Conservation (phyloP, 108 stramenopile species). For the Pseudonitzschia pungens region DNA sequence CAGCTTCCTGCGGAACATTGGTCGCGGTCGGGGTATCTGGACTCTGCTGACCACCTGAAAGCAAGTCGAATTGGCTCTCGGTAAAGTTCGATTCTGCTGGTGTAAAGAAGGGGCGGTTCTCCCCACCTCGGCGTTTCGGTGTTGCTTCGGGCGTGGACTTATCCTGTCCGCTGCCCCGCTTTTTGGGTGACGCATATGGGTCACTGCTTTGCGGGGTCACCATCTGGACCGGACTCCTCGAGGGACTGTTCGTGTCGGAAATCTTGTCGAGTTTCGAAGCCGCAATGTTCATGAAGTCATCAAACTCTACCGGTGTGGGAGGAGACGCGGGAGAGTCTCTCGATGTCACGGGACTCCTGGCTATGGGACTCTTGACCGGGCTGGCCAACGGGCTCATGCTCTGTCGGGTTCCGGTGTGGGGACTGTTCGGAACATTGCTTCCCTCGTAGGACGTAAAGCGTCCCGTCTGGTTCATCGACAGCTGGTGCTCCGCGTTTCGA, state of each 20-base stretch:
- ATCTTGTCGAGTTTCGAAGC: conserved; percentile 24
- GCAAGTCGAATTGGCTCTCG: conserved; percentile 25
- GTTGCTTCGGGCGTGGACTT: not conserved
- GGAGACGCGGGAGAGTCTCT: not conserved
- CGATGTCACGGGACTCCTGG: not conserved
- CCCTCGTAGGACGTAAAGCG: not conserved
- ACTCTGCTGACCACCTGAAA: not conserved
- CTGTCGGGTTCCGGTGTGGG: not conserved
- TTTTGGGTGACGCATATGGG: not conserved
- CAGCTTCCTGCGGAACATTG: no score
- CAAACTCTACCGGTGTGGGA: conserved; percentile 8
- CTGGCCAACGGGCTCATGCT: not conserved
- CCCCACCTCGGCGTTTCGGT: not conserved
- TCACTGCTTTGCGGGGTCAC: not conserved
- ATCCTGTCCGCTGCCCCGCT: not conserved
- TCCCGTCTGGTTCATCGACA: not conserved
- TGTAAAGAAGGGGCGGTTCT: not conserved
- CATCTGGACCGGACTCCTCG: not conserved
- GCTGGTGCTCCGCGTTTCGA: not conserved
- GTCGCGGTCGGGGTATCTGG: not conserved
- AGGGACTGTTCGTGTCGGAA: not conserved
- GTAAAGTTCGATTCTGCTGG: not conserved
- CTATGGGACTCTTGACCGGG: not conserved
- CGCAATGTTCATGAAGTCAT: conserved; percentile 27
- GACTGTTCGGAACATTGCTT: not conserved